Percentiles rank a stretch among this genome's conserved stretches.
These are phyloP conservation scores for Neurospora sp. DNA, from an alignment of 2,329 filamentous ascomycete species.

Conservation along the genomic window DNA sequence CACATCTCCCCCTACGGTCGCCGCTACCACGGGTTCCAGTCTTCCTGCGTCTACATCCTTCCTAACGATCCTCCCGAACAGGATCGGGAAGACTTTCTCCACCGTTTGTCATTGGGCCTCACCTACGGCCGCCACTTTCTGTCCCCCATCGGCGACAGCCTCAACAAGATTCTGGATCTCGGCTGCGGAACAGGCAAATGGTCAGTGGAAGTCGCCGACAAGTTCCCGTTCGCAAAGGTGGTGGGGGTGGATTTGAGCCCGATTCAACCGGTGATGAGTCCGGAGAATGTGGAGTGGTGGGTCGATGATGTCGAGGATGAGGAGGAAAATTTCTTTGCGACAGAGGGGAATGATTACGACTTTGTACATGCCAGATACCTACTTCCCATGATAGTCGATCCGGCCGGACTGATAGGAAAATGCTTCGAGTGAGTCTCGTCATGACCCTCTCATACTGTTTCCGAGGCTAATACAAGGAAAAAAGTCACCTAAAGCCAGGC, in stretches of 20 bases:
- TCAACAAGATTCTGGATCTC: conserved; percentile 39
- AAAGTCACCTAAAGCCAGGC: conserved; percentile 14
- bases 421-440: conserved; percentile 21
- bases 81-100: conserved; percentile 44
- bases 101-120: conserved; percentile 17
- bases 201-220: conserved; percentile 48
- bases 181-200: conserved; percentile 47
- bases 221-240: conserved; percentile 26
- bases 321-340: conserved; percentile 29
- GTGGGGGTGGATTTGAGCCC: conserved; percentile 47
- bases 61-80: conserved; percentile 46
- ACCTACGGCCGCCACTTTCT: conserved; percentile 1
- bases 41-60: conserved; percentile 29
- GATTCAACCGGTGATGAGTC: conserved; percentile 48
- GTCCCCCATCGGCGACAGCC: background rate
- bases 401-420: conserved; percentile 31
- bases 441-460: background rate
- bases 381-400: conserved; percentile 34
- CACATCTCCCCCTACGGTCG: conserved; percentile 34
- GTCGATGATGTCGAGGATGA: conserved; percentile 44
- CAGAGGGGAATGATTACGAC: conserved; percentile 31
- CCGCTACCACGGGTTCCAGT: conserved; percentile 37
- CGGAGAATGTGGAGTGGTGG: conserved; percentile 30
- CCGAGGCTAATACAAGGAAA: background rate
- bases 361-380: conserved; percentile 40